Evolutionary conservation across 148 eudicot genomes (phyloP), one percentile per base, ranked within the genome.

Genomic region (Euryodendron excelsum): DNA sequence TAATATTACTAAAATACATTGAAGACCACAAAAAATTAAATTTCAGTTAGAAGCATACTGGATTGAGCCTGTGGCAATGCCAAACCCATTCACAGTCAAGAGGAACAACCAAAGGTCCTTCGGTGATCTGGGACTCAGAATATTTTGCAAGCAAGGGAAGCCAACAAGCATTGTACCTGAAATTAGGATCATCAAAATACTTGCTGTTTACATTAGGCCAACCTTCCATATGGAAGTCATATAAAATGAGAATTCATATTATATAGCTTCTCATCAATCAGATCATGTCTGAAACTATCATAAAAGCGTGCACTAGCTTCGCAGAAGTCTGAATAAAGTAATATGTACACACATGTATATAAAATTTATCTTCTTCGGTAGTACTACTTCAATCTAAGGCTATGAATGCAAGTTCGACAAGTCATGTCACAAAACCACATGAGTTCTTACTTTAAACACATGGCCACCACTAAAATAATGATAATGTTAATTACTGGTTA

Each of bases 11-110:
- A n/a, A n/a, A n/a, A n/a, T n/a, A n/a, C n/a, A n/a, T n/a, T 25
- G 14, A 30, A 76, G 18, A 23, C 18, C 2, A 36, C 48, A 37
- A 4, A 33, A 18, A 48, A 64, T 68, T 25, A 23, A 18, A 65
- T 3, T 31, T 33, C 67, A 25, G 56, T 77, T 20, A 77, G 72
- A 81, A 67, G 25, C 89, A 45, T 88, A 93, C 99, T 56, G 99
- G 99, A 80, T 96, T 96, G 69, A 96, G 97, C 86, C 98, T 89
- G 86, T 96, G 99, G 83, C 97, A 93, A 56, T 96, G 99, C 99
- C 99, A 96, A 78, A 96, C 83, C 99, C 99, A 96, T 90, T 96
- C 99, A 80, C 94, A 93, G 67, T 96, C 99, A 80, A 96, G 89
- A 61, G 99, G 99, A 67, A 90, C 93, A 82, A 96, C 98, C 79